phyloP scores from a whole-genome alignment of 352 stramenopile genomes.

The Globisporangium solare region DNA sequence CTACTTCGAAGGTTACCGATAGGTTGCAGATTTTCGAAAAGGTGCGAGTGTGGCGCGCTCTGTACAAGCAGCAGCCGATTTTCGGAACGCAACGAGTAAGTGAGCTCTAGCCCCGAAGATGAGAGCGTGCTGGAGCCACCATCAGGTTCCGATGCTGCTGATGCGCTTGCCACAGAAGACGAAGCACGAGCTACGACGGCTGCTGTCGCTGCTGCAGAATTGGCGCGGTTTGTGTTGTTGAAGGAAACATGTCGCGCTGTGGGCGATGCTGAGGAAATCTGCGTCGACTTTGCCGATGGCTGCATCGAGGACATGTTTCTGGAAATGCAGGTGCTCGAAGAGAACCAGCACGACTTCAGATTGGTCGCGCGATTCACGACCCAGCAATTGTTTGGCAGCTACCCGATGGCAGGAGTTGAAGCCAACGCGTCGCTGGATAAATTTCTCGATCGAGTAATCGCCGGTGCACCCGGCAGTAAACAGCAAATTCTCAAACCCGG shows the following conservation, averaged over 20 bases:
- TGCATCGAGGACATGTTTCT: slow-evolving; percentile 38
- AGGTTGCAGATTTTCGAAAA: not conserved
- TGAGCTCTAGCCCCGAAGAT: slow-evolving; percentile 6
- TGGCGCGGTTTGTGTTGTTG: slow-evolving; percentile 3
- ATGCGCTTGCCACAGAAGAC: not conserved
- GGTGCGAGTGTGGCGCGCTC: not conserved
- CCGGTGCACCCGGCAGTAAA: not conserved
- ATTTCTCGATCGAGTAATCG: not conserved
- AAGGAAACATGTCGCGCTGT: slow-evolving; percentile 12
- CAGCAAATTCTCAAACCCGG: slow-evolving; percentile 16
- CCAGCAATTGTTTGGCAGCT: slow-evolving; percentile 19
- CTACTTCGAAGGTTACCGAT: not conserved
- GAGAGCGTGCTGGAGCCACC: not conserved
- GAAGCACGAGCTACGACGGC: no score
- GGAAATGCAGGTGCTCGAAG: slow-evolving; percentile 33
- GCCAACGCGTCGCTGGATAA: slow-evolving; percentile 21
- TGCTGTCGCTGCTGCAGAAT: not conserved
- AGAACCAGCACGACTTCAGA: slow-evolving; percentile 26
- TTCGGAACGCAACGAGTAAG: not conserved
- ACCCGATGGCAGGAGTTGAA: slow-evolving; percentile 17
- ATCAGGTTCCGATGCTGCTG: not conserved
- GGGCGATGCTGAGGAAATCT: slow-evolving; percentile 32
- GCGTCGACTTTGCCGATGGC: slow-evolving; percentile 26
- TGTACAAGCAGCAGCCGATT: not conserved
- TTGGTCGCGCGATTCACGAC: slow-evolving; percentile 18